These are phyloP conservation scores for Solanum ahanhuiri DNA, from an alignment of 257 asterid species.

Conservation along the genomic window DNA sequence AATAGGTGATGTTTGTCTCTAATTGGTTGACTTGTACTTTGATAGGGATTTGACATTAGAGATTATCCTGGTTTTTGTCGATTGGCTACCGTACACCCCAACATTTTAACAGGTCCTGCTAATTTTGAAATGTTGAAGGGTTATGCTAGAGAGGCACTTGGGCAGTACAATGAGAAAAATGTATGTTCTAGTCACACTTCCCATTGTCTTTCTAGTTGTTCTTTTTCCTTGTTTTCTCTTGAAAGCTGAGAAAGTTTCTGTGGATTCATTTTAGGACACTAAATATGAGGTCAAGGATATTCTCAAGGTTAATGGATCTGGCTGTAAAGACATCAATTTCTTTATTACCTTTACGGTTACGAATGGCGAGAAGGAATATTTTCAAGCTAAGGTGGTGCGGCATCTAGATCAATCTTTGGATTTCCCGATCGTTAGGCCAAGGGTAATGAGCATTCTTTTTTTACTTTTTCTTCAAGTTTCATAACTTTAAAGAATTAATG, in stretches of 20 bases:
- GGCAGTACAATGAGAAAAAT: background rate
- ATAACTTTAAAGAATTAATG: background rate
- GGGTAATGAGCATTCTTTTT: background rate
- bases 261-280: background rate
- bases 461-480: too few relatives aligned
- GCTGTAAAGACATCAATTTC: background rate
- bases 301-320: background rate
- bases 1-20: background rate
- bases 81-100: background rate
- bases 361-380: background rate
- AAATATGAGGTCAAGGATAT: background rate
- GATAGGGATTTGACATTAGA: background rate
- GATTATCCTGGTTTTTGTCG: background rate
- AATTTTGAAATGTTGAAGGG: background rate
- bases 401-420: background rate
- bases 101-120: background rate
- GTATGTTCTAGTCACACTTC: background rate
- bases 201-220: background rate
- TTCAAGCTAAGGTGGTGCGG: background rate
- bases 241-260: background rate
- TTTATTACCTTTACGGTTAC: background rate
- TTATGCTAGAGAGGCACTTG: background rate
- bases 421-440: background rate
- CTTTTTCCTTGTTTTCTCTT: background rate
- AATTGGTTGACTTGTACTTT: background rate